Evolutionary conservation across 2,329 filamentous ascomycete genomes (phyloP).

Genomic region (Pseudomassariella vexata): DNA sequence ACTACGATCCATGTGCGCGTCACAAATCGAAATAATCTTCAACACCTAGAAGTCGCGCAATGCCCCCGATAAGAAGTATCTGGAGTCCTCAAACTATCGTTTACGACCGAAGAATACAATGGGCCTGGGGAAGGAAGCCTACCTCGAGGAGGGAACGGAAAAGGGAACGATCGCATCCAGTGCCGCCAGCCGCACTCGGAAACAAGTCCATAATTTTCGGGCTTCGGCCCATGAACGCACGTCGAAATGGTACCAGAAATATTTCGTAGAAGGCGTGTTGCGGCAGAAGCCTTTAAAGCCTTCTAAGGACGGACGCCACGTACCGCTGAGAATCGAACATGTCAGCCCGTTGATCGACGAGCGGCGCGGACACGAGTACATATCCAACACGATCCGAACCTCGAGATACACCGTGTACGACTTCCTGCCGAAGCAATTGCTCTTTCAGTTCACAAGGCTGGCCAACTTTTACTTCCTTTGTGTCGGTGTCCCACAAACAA

Average conservation of each 20-base stretch:
- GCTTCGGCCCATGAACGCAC: constrained; percentile 12
- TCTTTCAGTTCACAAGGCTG: constrained; percentile 80
- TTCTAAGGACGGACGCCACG: constrained; percentile 61
- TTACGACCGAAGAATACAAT: constrained; percentile 3
- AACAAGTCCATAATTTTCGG: constrained; percentile 12
- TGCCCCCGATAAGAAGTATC: no score
- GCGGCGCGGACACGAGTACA: constrained; percentile 41
- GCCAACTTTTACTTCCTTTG: constrained; percentile 86
- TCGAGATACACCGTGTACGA: constrained; percentile 80
- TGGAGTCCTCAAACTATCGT: no score
- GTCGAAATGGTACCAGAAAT: constrained; percentile 27
- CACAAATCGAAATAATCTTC: no score
- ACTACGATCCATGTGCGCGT: no score
- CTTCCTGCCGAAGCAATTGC: constrained; percentile 77
- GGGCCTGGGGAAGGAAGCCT: constrained; percentile 2
- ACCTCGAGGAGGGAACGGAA: constrained; percentile 3
- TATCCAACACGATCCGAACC: constrained; percentile 66
- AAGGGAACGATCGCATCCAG: constrained; percentile 5
- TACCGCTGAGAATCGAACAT: constrained; percentile 35
- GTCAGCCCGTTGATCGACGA: constrained; percentile 39
- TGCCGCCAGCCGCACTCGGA: constrained; percentile 9
- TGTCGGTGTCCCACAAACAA: constrained; percentile 78
- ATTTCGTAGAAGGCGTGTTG: constrained; percentile 45
- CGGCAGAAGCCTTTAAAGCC: constrained; percentile 62
- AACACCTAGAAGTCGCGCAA: no score